phyloP scores from a whole-genome alignment of 495 filamentous ascomycete species.

The Talaromyces ruber region DNA sequence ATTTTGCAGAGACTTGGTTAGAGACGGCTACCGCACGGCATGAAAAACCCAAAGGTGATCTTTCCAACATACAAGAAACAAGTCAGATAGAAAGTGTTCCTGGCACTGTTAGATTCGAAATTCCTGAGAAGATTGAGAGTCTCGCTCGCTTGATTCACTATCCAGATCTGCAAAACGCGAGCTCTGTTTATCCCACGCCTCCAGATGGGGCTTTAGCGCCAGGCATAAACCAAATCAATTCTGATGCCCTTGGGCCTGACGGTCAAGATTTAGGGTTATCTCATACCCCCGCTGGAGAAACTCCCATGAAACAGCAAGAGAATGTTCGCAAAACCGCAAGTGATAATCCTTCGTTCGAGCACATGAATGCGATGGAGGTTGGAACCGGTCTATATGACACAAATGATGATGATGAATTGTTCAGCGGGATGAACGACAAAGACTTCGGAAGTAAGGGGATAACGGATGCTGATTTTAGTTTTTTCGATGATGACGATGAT shows the following conservation, averaged over 20 bases:
- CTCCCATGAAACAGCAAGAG: slow-evolving; percentile 6
- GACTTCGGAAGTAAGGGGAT: slow-evolving; percentile 77
- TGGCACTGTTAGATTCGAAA: slow-evolving; percentile 15
- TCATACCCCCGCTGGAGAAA: slow-evolving; percentile 27
- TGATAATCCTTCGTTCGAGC: slow-evolving; percentile 11
- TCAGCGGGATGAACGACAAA: slow-evolving; percentile 62
- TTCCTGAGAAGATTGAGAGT: slow-evolving; percentile 30
- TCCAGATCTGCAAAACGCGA: slow-evolving; percentile 42
- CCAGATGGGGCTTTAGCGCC: slow-evolving; percentile 59
- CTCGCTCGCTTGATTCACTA: slow-evolving; percentile 42
- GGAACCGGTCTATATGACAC: slow-evolving; percentile 38
- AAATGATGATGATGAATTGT: slow-evolving; percentile 53
- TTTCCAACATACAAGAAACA: slow-evolving; percentile 30
- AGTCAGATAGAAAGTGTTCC: slow-evolving; percentile 18
- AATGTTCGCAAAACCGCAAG: slow-evolving; percentile 13
- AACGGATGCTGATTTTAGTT: slow-evolving; percentile 83
- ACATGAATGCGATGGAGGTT: slow-evolving; percentile 18
- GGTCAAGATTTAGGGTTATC: slow-evolving; percentile 12
- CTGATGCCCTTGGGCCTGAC: slow-evolving; percentile 16
- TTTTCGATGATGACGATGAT: slow-evolving; percentile 67
- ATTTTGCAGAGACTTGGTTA: slow-evolving; percentile 63
- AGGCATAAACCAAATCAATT: slow-evolving; percentile 15
- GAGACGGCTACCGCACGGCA: slow-evolving; percentile 21
- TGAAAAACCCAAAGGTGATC: slow-evolving; percentile 14
- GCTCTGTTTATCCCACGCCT: slow-evolving; percentile 79